A percentile compares a stretch with the other conserved stretches of the same genome.
Conservation (phyloP, 2,329 filamentous ascomycete genomes). For the Zasmidium citrigriseum region DNA sequence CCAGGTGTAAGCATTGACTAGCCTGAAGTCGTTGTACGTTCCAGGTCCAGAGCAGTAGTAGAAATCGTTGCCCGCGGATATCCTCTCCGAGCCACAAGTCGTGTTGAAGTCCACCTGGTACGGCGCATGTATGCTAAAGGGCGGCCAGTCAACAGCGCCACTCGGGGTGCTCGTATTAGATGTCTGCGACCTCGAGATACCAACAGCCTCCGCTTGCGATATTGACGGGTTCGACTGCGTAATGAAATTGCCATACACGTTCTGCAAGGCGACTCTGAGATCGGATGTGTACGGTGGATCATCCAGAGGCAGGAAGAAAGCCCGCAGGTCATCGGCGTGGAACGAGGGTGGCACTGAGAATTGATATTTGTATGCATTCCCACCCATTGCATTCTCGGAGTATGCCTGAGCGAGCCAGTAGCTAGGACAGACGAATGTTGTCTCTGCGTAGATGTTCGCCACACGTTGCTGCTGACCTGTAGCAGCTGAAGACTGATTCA, state of each 20-base stretch:
- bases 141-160: slow-evolving; percentile 27
- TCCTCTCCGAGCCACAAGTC: slow-evolving; percentile 41
- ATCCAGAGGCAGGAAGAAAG: slow-evolving; percentile 36
- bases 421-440: slow-evolving; percentile 53
- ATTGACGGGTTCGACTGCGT: slow-evolving; percentile 45
- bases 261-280: slow-evolving; percentile 40
- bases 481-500: slow-evolving; percentile 52
- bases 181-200: slow-evolving; percentile 29
- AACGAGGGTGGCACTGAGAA: slow-evolving; percentile 46
- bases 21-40: slow-evolving; percentile 42
- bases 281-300: slow-evolving; percentile 17
- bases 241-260: slow-evolving; percentile 51
- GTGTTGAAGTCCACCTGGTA: slow-evolving; percentile 51
- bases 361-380: slow-evolving; percentile 51
- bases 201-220: slow-evolving; percentile 33
- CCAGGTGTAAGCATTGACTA: slow-evolving; percentile 50
- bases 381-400: slow-evolving; percentile 21
- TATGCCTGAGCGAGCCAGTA: slow-evolving; percentile 59
- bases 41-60: slow-evolving; percentile 29
- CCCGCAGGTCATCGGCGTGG: slow-evolving; percentile 43
- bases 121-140: slow-evolving; percentile 32
- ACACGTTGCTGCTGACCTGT: slow-evolving; percentile 59
- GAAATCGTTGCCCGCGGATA: slow-evolving; percentile 14
- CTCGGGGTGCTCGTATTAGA: slow-evolving; percentile 28
- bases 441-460: slow-evolving; percentile 56